Evolutionary conservation across 257 asterid genomes (phyloP).

Genomic region (Paraleonurus japonicus): DNA sequence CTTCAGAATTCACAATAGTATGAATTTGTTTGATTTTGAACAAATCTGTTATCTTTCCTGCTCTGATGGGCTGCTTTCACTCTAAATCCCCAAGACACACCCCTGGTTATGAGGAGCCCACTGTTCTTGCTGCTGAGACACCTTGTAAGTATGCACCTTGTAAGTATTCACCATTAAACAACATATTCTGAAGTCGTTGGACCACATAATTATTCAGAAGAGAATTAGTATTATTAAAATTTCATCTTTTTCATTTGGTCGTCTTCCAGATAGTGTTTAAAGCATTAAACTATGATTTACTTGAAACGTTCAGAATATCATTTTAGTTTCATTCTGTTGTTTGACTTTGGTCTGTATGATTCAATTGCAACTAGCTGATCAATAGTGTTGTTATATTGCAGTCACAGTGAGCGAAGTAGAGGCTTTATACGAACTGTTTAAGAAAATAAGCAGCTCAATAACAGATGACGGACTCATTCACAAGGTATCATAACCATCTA

Average conservation of each 20-base stretch:
- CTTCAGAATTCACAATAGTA: constrained; percentile 26
- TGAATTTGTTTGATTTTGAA: constrained; percentile 24
- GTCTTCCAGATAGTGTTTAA: neutral
- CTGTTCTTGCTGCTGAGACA: constrained; percentile 83
- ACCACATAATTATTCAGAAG: neutral
- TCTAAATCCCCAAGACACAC: constrained; percentile 43
- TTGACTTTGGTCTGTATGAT: neutral
- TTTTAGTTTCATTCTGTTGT: neutral
- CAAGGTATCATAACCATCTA: constrained; percentile 46
- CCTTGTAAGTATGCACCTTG: constrained; percentile 64
- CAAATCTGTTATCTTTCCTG: constrained; percentile 9
- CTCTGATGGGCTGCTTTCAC: constrained; percentile 69
- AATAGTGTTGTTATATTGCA: constrained; percentile 31
- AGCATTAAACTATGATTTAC: neutral
- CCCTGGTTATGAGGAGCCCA: constrained; percentile 86
- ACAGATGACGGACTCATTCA: constrained; percentile 84
- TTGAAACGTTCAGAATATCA: neutral
- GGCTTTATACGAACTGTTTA: constrained; percentile 71
- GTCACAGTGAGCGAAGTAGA: constrained; percentile 91
- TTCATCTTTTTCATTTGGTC: neutral
- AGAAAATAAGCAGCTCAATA: constrained; percentile 84
- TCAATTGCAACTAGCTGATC: neutral
- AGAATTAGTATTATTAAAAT: neutral
- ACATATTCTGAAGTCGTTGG: neutral
- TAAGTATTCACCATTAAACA: neutral